Percentiles rank a stretch among this genome's conserved stretches.
Conservation (phyloP, 202 grass and related monocot genomes). For the Zizania palustris region DNA sequence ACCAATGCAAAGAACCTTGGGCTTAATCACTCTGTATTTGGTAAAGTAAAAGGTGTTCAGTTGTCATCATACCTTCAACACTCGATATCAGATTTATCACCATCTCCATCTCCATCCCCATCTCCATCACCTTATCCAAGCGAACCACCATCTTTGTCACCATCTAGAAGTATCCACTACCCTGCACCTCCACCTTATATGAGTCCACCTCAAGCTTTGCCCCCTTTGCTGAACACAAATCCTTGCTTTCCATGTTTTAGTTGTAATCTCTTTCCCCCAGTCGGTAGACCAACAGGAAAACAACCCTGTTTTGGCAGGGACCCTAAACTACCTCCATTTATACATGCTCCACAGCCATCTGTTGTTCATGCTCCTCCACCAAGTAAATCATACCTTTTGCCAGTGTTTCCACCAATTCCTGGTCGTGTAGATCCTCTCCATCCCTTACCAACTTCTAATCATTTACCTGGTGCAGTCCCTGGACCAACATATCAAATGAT, state of each 20-base stretch:
- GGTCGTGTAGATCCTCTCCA: slow-evolving; percentile 23
- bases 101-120: slow-evolving; percentile 37
- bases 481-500: slow-evolving; percentile 47
- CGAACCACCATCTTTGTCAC: slow-evolving; percentile 35
- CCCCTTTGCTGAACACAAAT: slow-evolving; percentile 36
- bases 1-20: slow-evolving; percentile 62
- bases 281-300: slow-evolving; percentile 39
- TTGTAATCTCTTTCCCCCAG: slow-evolving; percentile 37
- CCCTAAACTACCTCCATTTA: slow-evolving; percentile 42
- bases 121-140: slow-evolving; percentile 39
- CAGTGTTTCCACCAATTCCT: slow-evolving; percentile 41
- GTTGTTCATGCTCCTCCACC: slow-evolving; percentile 23
- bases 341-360: slow-evolving; percentile 40
- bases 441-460: slow-evolving; percentile 2
- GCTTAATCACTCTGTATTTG: slow-evolving; percentile 82
- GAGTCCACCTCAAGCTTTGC: slow-evolving; percentile 29
- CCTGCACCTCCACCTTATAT: slow-evolving; percentile 28
- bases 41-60: slow-evolving; percentile 81
- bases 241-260: slow-evolving; percentile 45
- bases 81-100: slow-evolving; percentile 49
- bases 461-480: slow-evolving; percentile 38
- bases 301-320: slow-evolving; percentile 41
- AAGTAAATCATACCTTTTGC: slow-evolving; percentile 27
- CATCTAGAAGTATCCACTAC: slow-evolving; percentile 35
- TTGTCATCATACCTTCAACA: slow-evolving; percentile 69